phyloP scores from a whole-genome alignment of 441 rosid genomes.

The Gossypium laxum region DNA sequence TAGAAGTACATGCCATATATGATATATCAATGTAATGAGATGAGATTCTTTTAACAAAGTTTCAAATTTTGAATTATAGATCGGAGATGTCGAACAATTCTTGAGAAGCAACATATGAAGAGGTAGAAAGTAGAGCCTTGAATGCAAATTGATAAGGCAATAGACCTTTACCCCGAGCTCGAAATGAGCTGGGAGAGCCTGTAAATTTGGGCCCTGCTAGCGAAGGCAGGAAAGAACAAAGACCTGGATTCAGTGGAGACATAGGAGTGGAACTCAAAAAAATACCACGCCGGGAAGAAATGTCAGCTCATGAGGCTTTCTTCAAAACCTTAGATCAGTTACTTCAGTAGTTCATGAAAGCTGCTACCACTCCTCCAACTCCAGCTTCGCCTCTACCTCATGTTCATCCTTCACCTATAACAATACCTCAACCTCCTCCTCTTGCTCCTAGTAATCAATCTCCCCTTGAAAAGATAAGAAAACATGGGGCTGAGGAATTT shows the following conservation, averaged over 20 bases:
- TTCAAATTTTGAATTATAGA: too few species aligned
- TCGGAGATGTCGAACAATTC: too few species aligned
- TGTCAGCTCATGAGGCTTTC: background rate
- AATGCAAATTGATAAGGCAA: background rate
- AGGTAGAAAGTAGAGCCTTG: background rate
- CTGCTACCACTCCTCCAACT: background rate
- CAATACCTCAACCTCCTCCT: background rate
- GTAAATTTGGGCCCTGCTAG: background rate
- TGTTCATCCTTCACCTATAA: background rate
- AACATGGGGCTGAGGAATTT: background rate
- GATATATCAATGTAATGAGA: background rate
- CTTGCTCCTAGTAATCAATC: background rate
- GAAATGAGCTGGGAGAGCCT: background rate
- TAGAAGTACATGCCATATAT: background rate
- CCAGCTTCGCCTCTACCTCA: background rate
- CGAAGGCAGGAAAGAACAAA: too few species aligned
- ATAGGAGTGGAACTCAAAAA: background rate
- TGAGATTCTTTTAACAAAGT: too few species aligned
- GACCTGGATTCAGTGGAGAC: background rate
- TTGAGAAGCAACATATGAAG: background rate
- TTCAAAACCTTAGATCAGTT: background rate
- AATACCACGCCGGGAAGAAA: background rate
- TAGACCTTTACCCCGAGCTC: background rate
- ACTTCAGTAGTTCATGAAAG: background rate
- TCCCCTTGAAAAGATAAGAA: background rate